Evolutionary conservation across 257 asterid species (phyloP).

Genomic region (Solanum paucissectum): DNA sequence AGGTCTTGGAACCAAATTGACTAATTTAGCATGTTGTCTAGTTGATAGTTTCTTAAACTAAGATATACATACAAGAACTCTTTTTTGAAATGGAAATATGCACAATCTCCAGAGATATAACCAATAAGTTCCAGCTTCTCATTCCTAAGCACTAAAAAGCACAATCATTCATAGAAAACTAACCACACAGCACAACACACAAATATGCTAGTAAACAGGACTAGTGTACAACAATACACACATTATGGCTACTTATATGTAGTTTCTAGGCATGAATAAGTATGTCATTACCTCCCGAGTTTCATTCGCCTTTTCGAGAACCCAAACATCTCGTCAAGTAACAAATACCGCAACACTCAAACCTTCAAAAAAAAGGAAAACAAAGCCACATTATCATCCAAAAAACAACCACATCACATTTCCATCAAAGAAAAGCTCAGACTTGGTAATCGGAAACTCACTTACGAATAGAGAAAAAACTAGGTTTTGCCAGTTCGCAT

Average conservation of each 20-base stretch:
- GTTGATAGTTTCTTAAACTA: not conserved
- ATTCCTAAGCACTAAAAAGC: not conserved
- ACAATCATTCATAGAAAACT: not conserved
- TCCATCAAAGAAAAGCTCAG: not conserved
- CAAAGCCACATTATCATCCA: not conserved
- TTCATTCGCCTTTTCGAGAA: slow-evolving; percentile 76
- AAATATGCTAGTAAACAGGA: not conserved
- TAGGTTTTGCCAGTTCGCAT: not conserved
- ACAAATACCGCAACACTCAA: slow-evolving; percentile 3
- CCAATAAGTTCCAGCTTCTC: not conserved
- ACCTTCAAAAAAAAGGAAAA: slow-evolving; percentile 11
- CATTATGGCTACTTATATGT: not conserved
- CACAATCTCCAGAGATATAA: not conserved
- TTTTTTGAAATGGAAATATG: not conserved
- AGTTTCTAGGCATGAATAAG: not conserved
- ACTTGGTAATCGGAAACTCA: not conserved
- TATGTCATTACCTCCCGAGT: slow-evolving; percentile 55
- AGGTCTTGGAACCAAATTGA: not conserved
- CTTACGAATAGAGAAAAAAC: not conserved
- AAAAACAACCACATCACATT: not conserved
- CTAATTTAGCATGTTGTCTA: not conserved
- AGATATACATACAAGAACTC: not conserved
- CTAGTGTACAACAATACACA: not conserved
- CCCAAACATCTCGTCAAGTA: slow-evolving; percentile 53
- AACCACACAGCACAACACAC: not conserved